Evolutionary conservation across 2,329 filamentous ascomycete genomes (phyloP).

Genomic region (Calonectria hawksworthii): DNA sequence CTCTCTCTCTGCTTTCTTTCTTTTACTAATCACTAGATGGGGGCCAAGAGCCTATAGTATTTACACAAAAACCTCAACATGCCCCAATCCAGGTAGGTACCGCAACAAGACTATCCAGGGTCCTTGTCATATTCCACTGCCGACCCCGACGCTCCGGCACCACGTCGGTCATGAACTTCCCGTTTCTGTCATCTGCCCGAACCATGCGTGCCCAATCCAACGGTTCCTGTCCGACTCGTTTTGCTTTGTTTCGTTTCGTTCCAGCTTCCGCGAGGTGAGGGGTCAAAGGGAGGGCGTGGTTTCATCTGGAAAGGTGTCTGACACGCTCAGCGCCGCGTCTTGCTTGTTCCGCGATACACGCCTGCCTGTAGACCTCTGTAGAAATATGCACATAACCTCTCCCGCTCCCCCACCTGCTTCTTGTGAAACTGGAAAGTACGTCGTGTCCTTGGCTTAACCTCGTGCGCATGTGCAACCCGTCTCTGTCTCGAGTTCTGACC

Average conservation of each 20-base stretch:
- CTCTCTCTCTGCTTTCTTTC: background rate
- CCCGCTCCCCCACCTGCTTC: background rate
- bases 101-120: background rate
- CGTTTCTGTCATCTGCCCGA: background rate
- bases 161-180: constrained; percentile 9
- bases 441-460: constrained; percentile 1
- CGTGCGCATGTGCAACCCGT: background rate
- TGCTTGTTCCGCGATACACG: background rate
- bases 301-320: constrained; percentile 12
- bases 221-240: constrained; percentile 8
- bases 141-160: constrained; percentile 12
- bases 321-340: constrained; percentile 1
- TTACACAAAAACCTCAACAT: background rate
- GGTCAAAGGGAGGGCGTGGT: background rate
- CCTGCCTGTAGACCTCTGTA: background rate
- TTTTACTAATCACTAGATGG: background rate
- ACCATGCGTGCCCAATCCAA: constrained; percentile 1
- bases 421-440: constrained; percentile 11
- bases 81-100: background rate
- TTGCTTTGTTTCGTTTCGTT: constrained; percentile 23
- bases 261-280: background rate
- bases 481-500: background rate
- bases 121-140: background rate
- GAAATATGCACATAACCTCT: constrained; percentile 3
- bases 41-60: background rate